phyloP scores from a whole-genome alignment of 2,329 filamentous ascomycete species.

The Hortaea sp. region DNA sequence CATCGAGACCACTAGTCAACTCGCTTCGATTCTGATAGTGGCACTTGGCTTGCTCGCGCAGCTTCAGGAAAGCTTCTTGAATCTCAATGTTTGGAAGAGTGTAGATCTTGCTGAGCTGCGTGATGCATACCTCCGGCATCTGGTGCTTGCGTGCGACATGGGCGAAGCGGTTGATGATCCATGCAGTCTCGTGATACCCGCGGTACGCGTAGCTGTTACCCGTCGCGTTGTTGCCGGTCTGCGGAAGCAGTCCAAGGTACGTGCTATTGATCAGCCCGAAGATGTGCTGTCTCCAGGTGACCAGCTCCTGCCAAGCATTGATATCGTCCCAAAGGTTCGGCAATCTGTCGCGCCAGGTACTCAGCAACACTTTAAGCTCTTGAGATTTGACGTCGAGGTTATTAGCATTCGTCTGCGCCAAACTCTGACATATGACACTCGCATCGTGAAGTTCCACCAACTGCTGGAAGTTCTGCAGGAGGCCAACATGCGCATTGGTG shows the following conservation, averaged over 20 bases:
- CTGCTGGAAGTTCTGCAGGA: constrained; percentile 96
- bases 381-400: constrained; percentile 93
- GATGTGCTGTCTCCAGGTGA: constrained; percentile 99
- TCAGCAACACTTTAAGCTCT: constrained; percentile 85
- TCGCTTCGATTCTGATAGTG: constrained; percentile 95
- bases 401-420: constrained; percentile 68
- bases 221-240: constrained; percentile 63
- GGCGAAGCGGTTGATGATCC: constrained; percentile 99
- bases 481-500: constrained; percentile 87
- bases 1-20: constrained; percentile 83
- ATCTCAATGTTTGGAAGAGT: constrained; percentile 99
- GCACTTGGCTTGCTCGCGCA: constrained; percentile 97
- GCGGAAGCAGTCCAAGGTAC: constrained; percentile 76
- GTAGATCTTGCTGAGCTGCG: constrained; percentile 93
- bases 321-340: constrained; percentile 99
- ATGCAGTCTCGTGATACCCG: constrained; percentile 96
- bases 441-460: constrained; percentile 95
- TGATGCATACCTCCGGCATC: constrained; percentile 94
- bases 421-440: constrained; percentile 86
- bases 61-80: constrained; percentile 94
- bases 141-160: constrained; percentile 96
- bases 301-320: constrained; percentile 95
- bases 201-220: constrained; percentile 93
- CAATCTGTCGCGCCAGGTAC: constrained; percentile 88
- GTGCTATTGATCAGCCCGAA: constrained; percentile 95